Conservation (phyloP, 1,284 basidiomycete species). For the Apiotrichum veenhuisii region DNA sequence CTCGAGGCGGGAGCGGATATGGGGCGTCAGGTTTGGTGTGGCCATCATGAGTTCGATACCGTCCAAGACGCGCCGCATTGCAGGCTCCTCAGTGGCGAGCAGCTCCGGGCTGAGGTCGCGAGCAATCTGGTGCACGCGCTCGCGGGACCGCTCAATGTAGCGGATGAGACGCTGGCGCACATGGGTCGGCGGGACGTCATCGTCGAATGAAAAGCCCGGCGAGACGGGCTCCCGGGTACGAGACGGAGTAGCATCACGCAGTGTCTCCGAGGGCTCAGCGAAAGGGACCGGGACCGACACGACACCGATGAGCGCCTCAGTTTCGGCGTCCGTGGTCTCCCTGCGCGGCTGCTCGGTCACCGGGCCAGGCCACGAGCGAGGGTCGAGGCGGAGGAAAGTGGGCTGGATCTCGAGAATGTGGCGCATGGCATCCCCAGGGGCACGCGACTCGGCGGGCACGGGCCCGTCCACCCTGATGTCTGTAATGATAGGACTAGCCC, state of each 20-base stretch:
- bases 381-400: background rate
- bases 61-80: constrained; percentile 1
- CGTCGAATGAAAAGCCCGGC: background rate
- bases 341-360: background rate
- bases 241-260: too few species aligned
- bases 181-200: background rate
- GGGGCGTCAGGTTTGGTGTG: background rate
- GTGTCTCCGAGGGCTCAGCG: background rate
- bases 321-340: too few species aligned
- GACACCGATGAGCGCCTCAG: too few species aligned
- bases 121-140: constrained; percentile 1
- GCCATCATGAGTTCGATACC: constrained; percentile 12
- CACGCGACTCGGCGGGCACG: background rate
- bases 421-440: background rate
- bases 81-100: constrained; percentile 1
- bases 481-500: background rate
- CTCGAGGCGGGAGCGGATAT: constrained; percentile 10
- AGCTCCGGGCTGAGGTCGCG: constrained; percentile 1
- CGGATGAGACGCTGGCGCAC: background rate
- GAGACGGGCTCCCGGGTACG: background rate
- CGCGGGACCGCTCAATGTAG: constrained; percentile 9
- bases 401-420: background rate
- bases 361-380: background rate
- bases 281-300: background rate
- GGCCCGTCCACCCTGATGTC: background rate